These are phyloP conservation scores for Coriolopsis trogii DNA, from an alignment of 1,284 basidiomycete species.

Conservation along the genomic window DNA sequence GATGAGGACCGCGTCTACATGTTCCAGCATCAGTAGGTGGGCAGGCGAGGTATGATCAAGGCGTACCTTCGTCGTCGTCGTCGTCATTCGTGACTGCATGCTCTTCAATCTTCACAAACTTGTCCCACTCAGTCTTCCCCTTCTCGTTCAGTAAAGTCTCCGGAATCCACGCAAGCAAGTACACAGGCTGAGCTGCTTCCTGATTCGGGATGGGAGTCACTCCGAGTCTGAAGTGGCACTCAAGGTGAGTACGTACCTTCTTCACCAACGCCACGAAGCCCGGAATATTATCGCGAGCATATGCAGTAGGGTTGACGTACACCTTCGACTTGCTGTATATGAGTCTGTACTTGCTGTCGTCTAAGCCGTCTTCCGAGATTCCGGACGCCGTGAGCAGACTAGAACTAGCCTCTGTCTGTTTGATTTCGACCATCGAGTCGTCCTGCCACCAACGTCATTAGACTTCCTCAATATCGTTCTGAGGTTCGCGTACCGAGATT, in stretches of 20 bases:
- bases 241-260: constrained; percentile 51
- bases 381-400: constrained; percentile 25
- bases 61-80: constrained; percentile 74
- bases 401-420: constrained; percentile 38
- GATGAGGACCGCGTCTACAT: constrained; percentile 75
- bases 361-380: constrained; percentile 41
- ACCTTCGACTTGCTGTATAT: constrained; percentile 92
- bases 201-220: constrained; percentile 32
- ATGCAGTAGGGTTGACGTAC: constrained; percentile 92
- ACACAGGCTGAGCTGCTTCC: constrained; percentile 74
- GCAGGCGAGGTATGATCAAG: neutral
- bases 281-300: constrained; percentile 89
- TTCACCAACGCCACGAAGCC: constrained; percentile 91
- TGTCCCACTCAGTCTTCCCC: constrained; percentile 80
- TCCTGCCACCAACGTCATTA: constrained; percentile 36
- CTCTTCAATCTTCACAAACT: constrained; percentile 83
- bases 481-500: constrained; percentile 41
- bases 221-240: constrained; percentile 4
- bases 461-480: constrained; percentile 1
- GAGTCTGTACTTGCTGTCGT: constrained; percentile 66
- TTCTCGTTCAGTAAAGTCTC: constrained; percentile 78
- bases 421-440: constrained; percentile 83
- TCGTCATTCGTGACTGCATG: constrained; percentile 44
- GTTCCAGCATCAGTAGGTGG: neutral
- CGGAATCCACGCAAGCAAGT: constrained; percentile 85